Evolutionary conservation across 441 rosid species (phyloP), one percentile per base, ranked within the genome.

Genomic region (Croton laevigatus): DNA sequence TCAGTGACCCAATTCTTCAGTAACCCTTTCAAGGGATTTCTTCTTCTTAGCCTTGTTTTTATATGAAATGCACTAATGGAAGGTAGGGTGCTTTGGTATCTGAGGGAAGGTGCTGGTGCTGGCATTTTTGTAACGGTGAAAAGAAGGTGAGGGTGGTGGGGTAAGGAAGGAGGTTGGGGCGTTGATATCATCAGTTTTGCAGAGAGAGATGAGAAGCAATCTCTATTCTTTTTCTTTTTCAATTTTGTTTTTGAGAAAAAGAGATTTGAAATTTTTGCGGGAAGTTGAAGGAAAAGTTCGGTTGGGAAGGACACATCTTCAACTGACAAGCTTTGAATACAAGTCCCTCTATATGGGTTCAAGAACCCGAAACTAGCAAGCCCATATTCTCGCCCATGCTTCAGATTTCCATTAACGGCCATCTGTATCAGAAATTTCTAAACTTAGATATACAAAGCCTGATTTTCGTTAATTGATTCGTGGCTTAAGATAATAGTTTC

Each of bases 131-230:
- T 74, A 85, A 77, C 76, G 82, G 75, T 20, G 73, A 76, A 69
- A 72, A 36, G 62, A 57, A n/a, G 80, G 71, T 71, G 63, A 81
- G 70, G 76, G 67, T 60, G 88, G 89, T 79, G 79, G 83, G 79
- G 77, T 45, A 75, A 68, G 88, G 88, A 82, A 68, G 89, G 88
- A 82, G 78, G 97, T 81, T 90, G 89, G 73, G 81, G 76, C 75
- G 96, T 86, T 86, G 88, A 90, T 88, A 74, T 86, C 94, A 76
- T 64, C 61, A 67, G 75, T 62, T 54, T 66, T 75, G 77, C 75
- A 51, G 64, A 70, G 73, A 61, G 63, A 20, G 76, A 52, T 78
- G 87, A 78, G 86, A 78, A 84, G 88, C 86, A 85, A 84, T 36
- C 80, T 77, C 68, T 65, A 58, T 8, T 6, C 71, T 13, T 66